Percentiles rank a stretch among this genome's conserved stretches.
These are phyloP conservation scores for Kodamaea lidongshanica DNA, from an alignment of 805 yeast species.

Conservation along the genomic window DNA sequence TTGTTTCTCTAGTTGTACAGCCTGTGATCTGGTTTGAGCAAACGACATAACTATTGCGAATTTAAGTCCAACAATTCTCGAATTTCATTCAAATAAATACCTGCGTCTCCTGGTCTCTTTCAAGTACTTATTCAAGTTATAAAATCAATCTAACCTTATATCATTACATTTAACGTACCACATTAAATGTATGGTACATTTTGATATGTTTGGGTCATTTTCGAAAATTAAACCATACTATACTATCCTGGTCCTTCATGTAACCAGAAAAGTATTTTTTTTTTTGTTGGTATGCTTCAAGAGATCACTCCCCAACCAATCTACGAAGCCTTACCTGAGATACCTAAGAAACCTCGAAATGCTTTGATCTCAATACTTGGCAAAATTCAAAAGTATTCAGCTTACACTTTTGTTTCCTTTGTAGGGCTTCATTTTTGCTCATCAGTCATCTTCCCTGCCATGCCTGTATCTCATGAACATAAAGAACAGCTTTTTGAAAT, in stretches of 20 bases:
- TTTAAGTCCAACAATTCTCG: no score
- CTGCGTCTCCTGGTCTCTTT: background rate
- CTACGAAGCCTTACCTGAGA: slow-evolving; percentile 3
- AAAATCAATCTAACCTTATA: no score
- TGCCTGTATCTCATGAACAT: slow-evolving; percentile 31
- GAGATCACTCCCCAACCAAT: no score
- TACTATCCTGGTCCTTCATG: no score
- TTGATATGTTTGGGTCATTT: no score
- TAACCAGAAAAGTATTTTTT: no score
- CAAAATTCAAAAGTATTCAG: slow-evolving; percentile 52
- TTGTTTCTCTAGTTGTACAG: slow-evolving; percentile 64
- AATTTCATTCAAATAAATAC: no score
- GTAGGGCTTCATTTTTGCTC: slow-evolving; percentile 51
- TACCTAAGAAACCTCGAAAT: slow-evolving; percentile 1
- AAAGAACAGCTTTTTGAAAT: slow-evolving; percentile 53
- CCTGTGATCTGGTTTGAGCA: slow-evolving; percentile 62
- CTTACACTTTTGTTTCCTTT: slow-evolving; percentile 52
- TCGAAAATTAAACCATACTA: no score
- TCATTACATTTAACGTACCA: no score
- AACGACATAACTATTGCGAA: slow-evolving; percentile 26
- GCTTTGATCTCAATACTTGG: background rate
- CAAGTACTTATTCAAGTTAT: background rate
- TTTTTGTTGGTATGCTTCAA: no score
- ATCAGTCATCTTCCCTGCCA: slow-evolving; percentile 48
- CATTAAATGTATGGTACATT: no score